phyloP scores from a whole-genome alignment of 352 stramenopile genomes.

The Pythium phragmiticola region DNA sequence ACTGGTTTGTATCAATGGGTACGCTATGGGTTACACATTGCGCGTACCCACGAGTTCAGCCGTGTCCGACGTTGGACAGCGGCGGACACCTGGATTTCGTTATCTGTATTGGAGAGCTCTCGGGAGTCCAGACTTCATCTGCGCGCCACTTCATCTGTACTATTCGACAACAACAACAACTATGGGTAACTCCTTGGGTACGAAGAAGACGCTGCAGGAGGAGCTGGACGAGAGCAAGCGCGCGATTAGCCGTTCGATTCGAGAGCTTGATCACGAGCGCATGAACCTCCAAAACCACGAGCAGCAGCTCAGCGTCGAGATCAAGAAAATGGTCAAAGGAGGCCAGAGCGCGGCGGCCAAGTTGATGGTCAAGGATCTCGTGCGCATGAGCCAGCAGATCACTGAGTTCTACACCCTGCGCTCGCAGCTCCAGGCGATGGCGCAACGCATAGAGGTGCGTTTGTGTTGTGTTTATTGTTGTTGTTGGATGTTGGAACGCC shows the following conservation, averaged over 20 bases:
- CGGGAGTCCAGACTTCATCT: background rate
- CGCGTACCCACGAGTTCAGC: no score
- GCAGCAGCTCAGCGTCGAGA: conserved; percentile 96
- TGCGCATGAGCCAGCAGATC: conserved; percentile 95
- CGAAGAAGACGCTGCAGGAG: background rate
- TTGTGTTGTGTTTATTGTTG: background rate
- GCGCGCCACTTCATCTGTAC: no score
- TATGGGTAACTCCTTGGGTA: background rate
- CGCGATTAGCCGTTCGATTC: background rate
- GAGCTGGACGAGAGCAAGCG: background rate
- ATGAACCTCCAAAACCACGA: conserved; percentile 24
- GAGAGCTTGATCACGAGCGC: background rate
- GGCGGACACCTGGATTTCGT: background rate
- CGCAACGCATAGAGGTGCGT: conserved; percentile 85
- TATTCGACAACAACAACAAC: background rate
- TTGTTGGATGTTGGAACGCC: background rate
- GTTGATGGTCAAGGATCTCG: conserved; percentile 96
- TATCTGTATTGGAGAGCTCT: background rate
- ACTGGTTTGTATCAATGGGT: background rate
- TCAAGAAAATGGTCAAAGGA: conserved; percentile 97
- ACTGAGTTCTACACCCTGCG: conserved; percentile 99
- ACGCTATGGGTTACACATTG: background rate
- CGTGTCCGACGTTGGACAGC: background rate
- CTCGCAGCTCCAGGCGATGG: conserved; percentile 94
- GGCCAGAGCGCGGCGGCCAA: conserved; percentile 96